Evolutionary conservation across 441 rosid species (phyloP).

Genomic region (Pelargonium australe): DNA sequence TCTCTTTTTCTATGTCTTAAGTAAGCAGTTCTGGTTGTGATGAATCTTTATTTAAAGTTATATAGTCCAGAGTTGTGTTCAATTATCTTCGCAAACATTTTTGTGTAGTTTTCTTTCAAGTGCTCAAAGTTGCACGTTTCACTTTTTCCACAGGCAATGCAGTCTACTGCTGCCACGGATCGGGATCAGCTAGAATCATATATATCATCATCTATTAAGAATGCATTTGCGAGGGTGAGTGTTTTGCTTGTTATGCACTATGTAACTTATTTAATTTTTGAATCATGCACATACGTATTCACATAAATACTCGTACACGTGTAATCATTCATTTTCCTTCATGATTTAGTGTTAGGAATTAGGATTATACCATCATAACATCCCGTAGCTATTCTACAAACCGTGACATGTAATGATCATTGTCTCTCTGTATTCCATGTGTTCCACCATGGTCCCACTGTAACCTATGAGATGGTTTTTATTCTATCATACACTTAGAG

Average conservation of each 20-base stretch:
- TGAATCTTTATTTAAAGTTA: neutral
- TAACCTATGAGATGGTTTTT: neutral
- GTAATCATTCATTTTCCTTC: neutral
- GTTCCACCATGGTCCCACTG: neutral
- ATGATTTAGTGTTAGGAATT: neutral
- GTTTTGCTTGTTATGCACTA: constrained; percentile 8
- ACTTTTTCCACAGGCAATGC: constrained; percentile 54
- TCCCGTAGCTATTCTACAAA: neutral
- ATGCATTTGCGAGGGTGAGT: constrained; percentile 74
- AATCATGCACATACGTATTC: neutral
- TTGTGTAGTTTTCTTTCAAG: neutral
- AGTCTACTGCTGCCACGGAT: constrained; percentile 52
- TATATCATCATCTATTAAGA: constrained; percentile 76
- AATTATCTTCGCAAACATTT: neutral
- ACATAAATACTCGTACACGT: too few species aligned
- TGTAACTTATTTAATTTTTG: constrained; percentile 4
- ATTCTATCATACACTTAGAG: constrained; percentile 1
- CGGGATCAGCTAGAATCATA: constrained; percentile 83
- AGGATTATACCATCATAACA: neutral
- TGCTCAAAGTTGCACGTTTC: constrained; percentile 18
- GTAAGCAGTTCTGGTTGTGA: constrained; percentile 5
- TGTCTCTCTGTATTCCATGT: neutral
- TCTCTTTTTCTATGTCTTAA: constrained; percentile 7
- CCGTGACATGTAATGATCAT: neutral
- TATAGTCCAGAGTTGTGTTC: neutral